phyloP scores from a whole-genome alignment of 139 green algal genomes.

The Chloropicon primus region DNA sequence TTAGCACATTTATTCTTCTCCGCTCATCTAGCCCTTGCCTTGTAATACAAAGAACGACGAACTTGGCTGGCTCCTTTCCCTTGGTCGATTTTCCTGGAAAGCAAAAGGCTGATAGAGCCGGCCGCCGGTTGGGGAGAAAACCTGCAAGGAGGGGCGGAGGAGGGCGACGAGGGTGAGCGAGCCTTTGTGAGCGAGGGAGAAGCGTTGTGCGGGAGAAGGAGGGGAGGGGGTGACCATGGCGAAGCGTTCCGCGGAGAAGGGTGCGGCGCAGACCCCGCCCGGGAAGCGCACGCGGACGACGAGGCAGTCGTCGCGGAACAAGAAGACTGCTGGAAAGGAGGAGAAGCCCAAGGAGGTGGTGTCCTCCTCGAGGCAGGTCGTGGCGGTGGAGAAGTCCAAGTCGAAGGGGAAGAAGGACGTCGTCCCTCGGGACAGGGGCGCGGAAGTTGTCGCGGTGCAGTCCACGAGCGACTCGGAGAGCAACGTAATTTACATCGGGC shows the following conservation, averaged over 20 bases:
- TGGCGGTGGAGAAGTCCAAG: not conserved
- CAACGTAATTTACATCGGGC: slow-evolving; percentile 6
- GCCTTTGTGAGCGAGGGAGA: not conserved
- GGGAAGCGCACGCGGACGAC: not conserved
- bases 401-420: not conserved
- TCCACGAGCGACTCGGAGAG: not conserved
- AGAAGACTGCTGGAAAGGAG: not conserved
- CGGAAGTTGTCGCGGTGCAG: not conserved
- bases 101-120: too few species aligned
- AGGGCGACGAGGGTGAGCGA: not conserved
- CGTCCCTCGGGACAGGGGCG: not conserved
- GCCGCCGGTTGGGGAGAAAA: too few species aligned
- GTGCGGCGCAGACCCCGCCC: not conserved
- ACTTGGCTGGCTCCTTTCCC: too few species aligned
- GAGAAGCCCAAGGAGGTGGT: not conserved
- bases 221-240: not conserved
- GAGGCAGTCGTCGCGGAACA: not conserved
- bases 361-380: not conserved
- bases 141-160: too few species aligned
- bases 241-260: not conserved
- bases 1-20: too few species aligned
- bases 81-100: too few species aligned
- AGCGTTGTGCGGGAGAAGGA: not conserved
- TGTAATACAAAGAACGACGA: too few species aligned
- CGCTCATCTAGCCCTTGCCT: too few species aligned